phyloP scores from a whole-genome alignment of 75 land plant species.

The Pinus albicaulis region DNA sequence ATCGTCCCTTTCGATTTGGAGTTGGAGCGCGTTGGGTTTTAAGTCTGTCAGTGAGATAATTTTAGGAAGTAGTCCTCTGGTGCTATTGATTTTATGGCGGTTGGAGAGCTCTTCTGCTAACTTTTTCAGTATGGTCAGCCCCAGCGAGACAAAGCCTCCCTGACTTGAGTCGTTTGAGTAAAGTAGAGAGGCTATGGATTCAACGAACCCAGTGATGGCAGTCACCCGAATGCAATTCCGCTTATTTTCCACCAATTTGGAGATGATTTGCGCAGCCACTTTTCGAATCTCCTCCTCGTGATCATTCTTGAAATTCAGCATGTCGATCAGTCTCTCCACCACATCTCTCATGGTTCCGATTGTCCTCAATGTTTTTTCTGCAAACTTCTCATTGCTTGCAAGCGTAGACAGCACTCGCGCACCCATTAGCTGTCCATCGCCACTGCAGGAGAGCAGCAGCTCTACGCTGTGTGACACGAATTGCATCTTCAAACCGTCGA shows the following conservation, averaged over 20 bases:
- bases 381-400: slow-evolving; percentile 17
- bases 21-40: not conserved
- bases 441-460: slow-evolving; percentile 37
- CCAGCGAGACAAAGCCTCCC: too few relatives aligned
- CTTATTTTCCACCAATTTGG: slow-evolving; percentile 44
- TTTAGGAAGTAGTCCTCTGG: too few relatives aligned
- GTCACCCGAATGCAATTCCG: slow-evolving; percentile 47
- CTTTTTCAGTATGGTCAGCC: too few relatives aligned
- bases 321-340: slow-evolving; percentile 77
- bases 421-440: slow-evolving; percentile 58
- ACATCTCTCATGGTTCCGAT: slow-evolving; percentile 53
- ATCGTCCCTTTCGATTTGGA: too few relatives aligned
- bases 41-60: too few relatives aligned
- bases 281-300: slow-evolving; percentile 61
- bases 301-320: slow-evolving; percentile 75
- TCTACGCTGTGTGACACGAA: slow-evolving; percentile 63
- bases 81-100: not conserved
- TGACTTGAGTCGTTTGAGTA: not conserved
- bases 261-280: slow-evolving; percentile 52
- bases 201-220: slow-evolving; percentile 55
- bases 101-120: too few relatives aligned
- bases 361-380: slow-evolving; percentile 58
- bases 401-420: slow-evolving; percentile 43
- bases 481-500: slow-evolving; percentile 87
- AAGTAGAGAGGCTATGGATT: slow-evolving; percentile 67